Evolutionary conservation across 2,329 filamentous ascomycete genomes (phyloP), one percentile per base, ranked within the genome.

Genomic region (Hymenoscyphus infarciens): DNA sequence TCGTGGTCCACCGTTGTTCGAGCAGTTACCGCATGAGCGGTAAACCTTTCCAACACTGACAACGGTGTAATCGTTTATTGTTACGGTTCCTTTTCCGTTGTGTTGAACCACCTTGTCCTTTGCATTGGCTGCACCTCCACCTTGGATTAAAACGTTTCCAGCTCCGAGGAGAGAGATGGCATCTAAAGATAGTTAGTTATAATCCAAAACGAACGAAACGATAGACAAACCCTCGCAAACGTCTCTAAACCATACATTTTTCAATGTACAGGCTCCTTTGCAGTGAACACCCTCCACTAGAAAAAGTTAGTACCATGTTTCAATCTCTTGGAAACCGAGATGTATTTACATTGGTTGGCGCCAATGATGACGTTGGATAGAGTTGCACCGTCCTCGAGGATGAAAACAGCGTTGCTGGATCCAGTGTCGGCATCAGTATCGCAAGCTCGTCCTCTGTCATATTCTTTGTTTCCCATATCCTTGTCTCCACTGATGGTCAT

Each of bases 351-450:
- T 64, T 82, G 75, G 63, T 79, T 77, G n/a, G 75, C 75, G 25
- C 82, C 81, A 59, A 83, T 83, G 69, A 83, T 82, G 70, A 80
- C 81, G 68, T 83, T 83, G 66, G 77, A 78, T 31, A 83, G 73
- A 29, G 77, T 81, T 33, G 77, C 82, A 33, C 82, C 82, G 58
- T 78, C 74, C 70, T 79, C 75, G 59, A 84, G 74, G 64, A 81
- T 75, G 77, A 84, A 84, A 71, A 84, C 81, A 55, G 82, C 79
- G 59, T 79, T 62, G 4, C 19, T 31, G 27, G 56, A 62, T 64
- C 67, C 67, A 22, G 65, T 68, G 33, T 69, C 68, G 7, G 49
- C 60, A 22, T 68, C 67, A 11, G 61, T 61, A 63, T 68, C 54
- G 56, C 68, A 69, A 33, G 62, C 52, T n/a, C 49, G 63, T 65